A percentile compares a stretch with the other conserved stretches of the same genome.
Evolutionary conservation across 345 rosid species (phyloP).

Genomic region (Cardamine occulta): DNA sequence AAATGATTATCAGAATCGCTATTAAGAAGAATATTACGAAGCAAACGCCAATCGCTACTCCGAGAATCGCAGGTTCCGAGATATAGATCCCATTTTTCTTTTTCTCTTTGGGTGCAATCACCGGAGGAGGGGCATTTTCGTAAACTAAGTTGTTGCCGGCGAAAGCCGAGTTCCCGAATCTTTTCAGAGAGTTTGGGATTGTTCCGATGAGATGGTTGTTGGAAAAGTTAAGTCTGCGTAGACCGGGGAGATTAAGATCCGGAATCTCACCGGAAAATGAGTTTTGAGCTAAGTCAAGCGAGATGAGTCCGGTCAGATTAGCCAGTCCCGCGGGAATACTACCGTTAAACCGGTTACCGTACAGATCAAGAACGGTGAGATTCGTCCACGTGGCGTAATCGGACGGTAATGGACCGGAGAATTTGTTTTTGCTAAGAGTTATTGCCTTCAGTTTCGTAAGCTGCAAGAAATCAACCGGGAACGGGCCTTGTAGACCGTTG

Average conservation of each 20-base stretch:
- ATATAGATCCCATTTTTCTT: conserved; percentile 40
- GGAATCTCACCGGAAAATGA: conserved; percentile 77
- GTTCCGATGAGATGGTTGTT: conserved; percentile 72
- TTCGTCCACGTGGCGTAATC: conserved; percentile 74
- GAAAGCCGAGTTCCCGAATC: conserved; percentile 65
- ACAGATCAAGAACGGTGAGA: conserved; percentile 63
- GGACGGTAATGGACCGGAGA: conserved; percentile 67
- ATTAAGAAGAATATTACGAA: conserved; percentile 49
- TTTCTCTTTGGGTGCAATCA: conserved; percentile 26
- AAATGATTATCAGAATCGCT: conserved; percentile 50
- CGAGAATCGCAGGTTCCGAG: conserved; percentile 59
- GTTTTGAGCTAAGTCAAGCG: conserved; percentile 69
- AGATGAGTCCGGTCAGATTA: conserved; percentile 55
- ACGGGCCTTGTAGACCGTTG: conserved; percentile 65
- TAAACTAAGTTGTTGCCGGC: conserved; percentile 64
- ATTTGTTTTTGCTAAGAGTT: conserved; percentile 64
- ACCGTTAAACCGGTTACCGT: conserved; percentile 68
- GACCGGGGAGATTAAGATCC: conserved; percentile 51
- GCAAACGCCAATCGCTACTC: conserved; percentile 56
- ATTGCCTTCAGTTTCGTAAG: conserved; percentile 64
- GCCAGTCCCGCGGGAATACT: conserved; percentile 64
- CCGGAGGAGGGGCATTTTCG: conserved; percentile 55
- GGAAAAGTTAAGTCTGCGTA: conserved; percentile 63
- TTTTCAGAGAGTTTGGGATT: conserved; percentile 64
- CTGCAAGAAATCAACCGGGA: conserved; percentile 68